Evolutionary conservation across 2,329 filamentous ascomycete genomes (phyloP).

Genomic region (Colletotrichum liaoningense): DNA sequence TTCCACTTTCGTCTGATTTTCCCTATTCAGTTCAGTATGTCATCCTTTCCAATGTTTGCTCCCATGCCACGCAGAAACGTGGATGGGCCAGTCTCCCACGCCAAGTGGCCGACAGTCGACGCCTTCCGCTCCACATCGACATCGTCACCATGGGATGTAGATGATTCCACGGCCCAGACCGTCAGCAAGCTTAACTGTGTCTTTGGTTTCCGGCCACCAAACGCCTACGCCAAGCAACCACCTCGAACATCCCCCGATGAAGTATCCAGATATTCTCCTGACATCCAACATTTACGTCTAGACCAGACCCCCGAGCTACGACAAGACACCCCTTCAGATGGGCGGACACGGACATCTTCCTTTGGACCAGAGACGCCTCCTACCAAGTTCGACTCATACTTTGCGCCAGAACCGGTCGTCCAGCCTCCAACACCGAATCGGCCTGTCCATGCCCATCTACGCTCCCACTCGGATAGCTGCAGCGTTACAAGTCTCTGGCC

Average conservation of each 20-base stretch:
- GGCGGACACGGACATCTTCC: conserved; percentile 25
- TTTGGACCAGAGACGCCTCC: conserved; percentile 31
- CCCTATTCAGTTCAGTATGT: conserved; percentile 8
- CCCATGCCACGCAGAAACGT: conserved; percentile 27
- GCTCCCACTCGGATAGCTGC: conserved; percentile 29
- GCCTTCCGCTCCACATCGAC: conserved; percentile 3
- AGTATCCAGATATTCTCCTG: conserved; percentile 18
- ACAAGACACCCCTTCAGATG: conserved; percentile 29
- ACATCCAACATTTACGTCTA: conserved; percentile 1
- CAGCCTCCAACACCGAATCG: conserved; percentile 25
- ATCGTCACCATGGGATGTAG: conserved; percentile 21
- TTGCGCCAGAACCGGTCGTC: conserved; percentile 21
- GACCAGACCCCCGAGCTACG: conserved; percentile 28
- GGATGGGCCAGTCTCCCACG: conserved; percentile 29
- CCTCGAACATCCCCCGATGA: conserved; percentile 11
- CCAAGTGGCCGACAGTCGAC: conserved; percentile 26
- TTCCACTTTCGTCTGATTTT: conserved; percentile 19
- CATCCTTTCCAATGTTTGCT: conserved; percentile 20
- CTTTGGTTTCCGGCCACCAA: conserved; percentile 26
- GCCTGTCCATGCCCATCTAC: conserved; percentile 9
- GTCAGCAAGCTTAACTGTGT: conserved; percentile 29
- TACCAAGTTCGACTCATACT: conserved; percentile 21
- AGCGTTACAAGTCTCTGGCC: conserved; percentile 14
- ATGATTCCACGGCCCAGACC: conserved; percentile 30
- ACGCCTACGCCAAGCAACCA: conserved; percentile 7